Evolutionary conservation across 257 asterid genomes (phyloP), one percentile per base, ranked within the genome.

Genomic region (Striga asiatica): DNA sequence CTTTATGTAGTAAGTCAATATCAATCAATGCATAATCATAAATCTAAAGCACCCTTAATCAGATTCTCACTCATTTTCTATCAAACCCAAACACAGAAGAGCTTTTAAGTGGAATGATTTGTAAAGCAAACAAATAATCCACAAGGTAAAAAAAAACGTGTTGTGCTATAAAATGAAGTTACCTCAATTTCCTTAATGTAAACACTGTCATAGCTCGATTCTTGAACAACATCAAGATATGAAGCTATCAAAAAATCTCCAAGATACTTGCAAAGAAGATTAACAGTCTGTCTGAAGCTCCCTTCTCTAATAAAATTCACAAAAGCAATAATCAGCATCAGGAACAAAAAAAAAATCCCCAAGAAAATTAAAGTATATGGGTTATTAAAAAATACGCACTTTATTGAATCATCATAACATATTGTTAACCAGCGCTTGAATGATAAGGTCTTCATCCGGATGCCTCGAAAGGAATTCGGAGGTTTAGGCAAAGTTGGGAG

Each of bases 251-350:
- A 62, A 64, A 84, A 70, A 73, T 92, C 98, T 21, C 98, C 98
- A 38, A 92, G 84, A 84, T 92, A 88, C 89, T 92, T 92, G 67
- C 95, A 79, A 10, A 92, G 95, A 71, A 84, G 85, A 69, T 92
- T 79, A 34, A 74, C 84, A 37, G 81, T 60, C 31, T 75, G 50
- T 61, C 91, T 77, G 68, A 80, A 92, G 71, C 66, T 84, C 49
- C 98, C 97, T 64, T 76, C 71, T 63, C 98, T 91, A 71, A 35
- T 20, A 58, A 28, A 52, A 68, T 38, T 7, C 50, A 61, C 25
- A 8, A 27, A 57, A 68, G 46, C 28, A 54, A 20, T n/a, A 43
- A 51, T 60, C 61, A 76, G 47, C 8, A 53, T 25, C 20, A 50
- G 52, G 9, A 58, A 68, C 9, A 60, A 9, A 39, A 47, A 47